These are phyloP conservation scores for Microascus cirrosus DNA, from an alignment of 2,329 filamentous ascomycete species.

Conservation along the genomic window DNA sequence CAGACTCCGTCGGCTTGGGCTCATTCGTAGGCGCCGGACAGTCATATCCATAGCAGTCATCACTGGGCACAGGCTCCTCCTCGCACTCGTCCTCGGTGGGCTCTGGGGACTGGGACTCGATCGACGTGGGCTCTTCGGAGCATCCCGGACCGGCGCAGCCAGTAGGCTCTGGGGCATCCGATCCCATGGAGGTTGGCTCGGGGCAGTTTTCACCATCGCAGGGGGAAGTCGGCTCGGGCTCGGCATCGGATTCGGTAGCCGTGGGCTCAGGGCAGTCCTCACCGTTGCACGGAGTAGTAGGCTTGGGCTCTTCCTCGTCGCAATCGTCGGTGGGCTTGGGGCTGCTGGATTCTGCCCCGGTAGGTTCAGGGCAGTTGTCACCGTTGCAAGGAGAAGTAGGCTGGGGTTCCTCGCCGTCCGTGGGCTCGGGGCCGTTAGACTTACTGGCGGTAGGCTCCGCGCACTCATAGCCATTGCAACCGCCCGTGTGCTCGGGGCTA, in stretches of 20 bases:
- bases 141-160: not conserved
- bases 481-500: constrained; percentile 2
- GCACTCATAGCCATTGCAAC: not conserved
- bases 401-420: not conserved
- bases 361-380: not conserved
- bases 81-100: constrained; percentile 12
- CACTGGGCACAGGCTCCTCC: not conserved
- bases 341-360: not conserved
- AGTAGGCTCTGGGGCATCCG: too few relatives aligned
- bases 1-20: not conserved
- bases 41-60: not conserved
- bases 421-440: not conserved
- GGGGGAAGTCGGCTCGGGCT: not conserved
- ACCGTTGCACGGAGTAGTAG: not conserved
- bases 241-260: not conserved
- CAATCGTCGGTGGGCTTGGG: not conserved
- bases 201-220: not conserved
- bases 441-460: not conserved
- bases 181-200: too few relatives aligned
- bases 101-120: constrained; percentile 7
- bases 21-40: too few relatives aligned
- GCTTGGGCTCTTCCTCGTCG: not conserved
- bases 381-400: not conserved
- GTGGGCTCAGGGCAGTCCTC: not conserved
- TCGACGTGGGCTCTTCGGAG: not conserved